Conservation (phyloP, 1,284 basidiomycete genomes). For the Austroboletus olivaceoglutinosus region DNA sequence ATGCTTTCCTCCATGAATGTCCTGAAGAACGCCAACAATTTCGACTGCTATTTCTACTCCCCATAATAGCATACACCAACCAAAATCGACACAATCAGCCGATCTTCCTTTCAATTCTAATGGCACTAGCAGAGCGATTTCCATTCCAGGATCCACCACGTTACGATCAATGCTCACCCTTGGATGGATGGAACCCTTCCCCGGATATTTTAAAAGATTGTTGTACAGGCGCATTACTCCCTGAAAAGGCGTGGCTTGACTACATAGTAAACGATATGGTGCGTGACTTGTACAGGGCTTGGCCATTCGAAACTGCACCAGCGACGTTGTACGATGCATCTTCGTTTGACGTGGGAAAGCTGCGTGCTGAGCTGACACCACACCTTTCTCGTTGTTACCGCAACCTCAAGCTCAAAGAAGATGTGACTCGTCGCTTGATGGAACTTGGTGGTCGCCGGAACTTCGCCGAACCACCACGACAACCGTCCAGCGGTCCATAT, state of each 20-base stretch:
- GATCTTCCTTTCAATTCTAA: neutral
- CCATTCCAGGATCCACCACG: neutral
- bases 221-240: neutral
- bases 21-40: neutral
- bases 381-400: neutral
- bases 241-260: too few relatives aligned
- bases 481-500: neutral
- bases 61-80: neutral
- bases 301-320: neutral
- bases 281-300: neutral
- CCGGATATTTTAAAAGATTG: neutral
- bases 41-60: neutral
- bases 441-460: neutral
- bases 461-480: neutral
- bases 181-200: neutral
- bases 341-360: neutral
- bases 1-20: neutral
- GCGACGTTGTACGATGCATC: neutral
- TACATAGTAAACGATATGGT: neutral
- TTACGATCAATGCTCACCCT: neutral
- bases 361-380: neutral
- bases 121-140: neutral
- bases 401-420: neutral
- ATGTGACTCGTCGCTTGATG: neutral
- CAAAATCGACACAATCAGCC: neutral